Evolutionary conservation across 2,329 filamentous ascomycete genomes (phyloP).

Genomic region (Neopestalotiopsis clavispora): DNA sequence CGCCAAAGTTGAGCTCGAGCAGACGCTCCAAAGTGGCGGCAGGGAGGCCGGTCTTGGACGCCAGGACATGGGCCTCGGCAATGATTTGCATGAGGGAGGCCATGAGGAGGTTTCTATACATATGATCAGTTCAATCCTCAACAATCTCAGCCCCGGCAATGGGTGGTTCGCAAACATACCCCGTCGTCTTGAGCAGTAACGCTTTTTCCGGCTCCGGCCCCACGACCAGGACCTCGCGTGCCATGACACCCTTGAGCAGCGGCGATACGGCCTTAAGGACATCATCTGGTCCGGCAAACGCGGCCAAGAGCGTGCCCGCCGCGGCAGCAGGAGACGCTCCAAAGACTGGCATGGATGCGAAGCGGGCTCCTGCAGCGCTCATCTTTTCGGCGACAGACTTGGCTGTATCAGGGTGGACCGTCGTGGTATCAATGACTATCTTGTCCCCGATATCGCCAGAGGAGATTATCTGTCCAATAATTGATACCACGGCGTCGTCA

Average conservation of each 20-base stretch:
- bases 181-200: constrained; percentile 52
- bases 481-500: constrained; percentile 42
- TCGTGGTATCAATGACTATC: constrained; percentile 54
- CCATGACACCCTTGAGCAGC: constrained; percentile 46
- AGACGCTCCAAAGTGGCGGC: constrained; percentile 46
- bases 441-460: constrained; percentile 39
- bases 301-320: constrained; percentile 50
- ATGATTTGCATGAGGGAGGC: constrained; percentile 54
- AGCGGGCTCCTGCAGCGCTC: constrained; percentile 33
- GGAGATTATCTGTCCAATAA: constrained; percentile 33
- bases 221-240: constrained; percentile 46
- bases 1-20: constrained; percentile 45
- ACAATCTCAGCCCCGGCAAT: background rate
- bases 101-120: constrained; percentile 50
- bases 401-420: constrained; percentile 51
- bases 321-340: constrained; percentile 54
- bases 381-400: constrained; percentile 34
- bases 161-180: constrained; percentile 30
- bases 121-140: too few relatives aligned
- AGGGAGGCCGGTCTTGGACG: constrained; percentile 48
- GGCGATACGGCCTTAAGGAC: constrained; percentile 42
- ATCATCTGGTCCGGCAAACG: constrained; percentile 44
- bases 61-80: constrained; percentile 54
- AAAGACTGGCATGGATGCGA: constrained; percentile 54
- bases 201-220: constrained; percentile 49